Evolutionary conservation across 768 basidiomycete species (phyloP), one percentile per base, ranked within the genome.

Genomic region (Naganishia randhawae): DNA sequence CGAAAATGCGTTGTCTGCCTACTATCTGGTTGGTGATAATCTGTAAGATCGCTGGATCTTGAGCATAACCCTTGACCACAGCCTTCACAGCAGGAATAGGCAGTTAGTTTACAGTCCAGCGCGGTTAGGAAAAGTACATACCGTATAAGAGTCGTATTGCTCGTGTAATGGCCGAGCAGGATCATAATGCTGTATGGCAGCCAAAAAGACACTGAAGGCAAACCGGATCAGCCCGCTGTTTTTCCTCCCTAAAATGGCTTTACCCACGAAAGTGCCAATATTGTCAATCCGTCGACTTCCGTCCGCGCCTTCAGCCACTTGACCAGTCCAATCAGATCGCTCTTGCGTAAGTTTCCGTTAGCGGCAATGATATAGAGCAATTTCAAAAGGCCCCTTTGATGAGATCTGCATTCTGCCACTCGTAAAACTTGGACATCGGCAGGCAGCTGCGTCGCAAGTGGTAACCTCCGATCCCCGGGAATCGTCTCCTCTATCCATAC

Each of bases 1-100:
- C 25, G 22, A 14, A 14, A 35, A 31, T 17, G 19, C 25, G 0
- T 48, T n/a, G 45, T 22, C 3, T n/a, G 33, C 66, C 11, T 50
- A 68, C 67, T 29, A 68, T 68, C 37, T 50, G 61, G 17, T 54
- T 67, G 25, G 66, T 67, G 22, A 67, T 39, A 45, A 67, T 67
- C 22, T 67, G 53, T 42, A 67, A 50, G 27, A 39, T 42, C 4
- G 66, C 66, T 9, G 37, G 27, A 53, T 67, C 66, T 22, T 57
- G 39, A 2, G 55, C 33, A 25, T 48, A 67, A 5, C 55, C 53
- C 45, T 50, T 54, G 25, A 67, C 66, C 5, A 50, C 27, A 32
- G 52, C 37, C 65, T 66, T 32, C 19, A 42, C 31, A 48, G 33
- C 33, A 22, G 33, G 19, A 29, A 39, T 19, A 51, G 29, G 51